phyloP scores from a whole-genome alignment of 345 rosid species.

The Gossypium stocksii region DNA sequence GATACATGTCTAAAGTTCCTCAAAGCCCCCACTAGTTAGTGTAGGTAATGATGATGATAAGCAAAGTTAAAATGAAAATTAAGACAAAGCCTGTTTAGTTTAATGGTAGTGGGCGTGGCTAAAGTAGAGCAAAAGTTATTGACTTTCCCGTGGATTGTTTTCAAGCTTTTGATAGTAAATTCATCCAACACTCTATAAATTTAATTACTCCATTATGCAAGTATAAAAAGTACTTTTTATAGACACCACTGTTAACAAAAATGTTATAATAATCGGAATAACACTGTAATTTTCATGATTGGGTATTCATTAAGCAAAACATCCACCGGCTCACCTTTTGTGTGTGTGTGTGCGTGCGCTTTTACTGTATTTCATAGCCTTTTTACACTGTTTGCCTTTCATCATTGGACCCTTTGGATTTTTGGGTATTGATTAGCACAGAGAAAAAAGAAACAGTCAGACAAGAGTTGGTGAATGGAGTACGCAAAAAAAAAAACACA shows the following conservation, averaged over 20 bases:
- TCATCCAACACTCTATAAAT: conserved; percentile 2
- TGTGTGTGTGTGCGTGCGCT: neutral
- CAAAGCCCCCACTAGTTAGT: conserved; percentile 9
- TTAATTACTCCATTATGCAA: conserved; percentile 7
- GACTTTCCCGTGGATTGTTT: conserved; percentile 9
- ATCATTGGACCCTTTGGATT: conserved; percentile 2
- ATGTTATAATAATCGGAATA: neutral
- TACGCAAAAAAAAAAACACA: neutral
- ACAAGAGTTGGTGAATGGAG: neutral
- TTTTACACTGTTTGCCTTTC: neutral
- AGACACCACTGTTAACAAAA: neutral
- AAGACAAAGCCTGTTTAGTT: neutral
- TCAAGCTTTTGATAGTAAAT: conserved; percentile 8
- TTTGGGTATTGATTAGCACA: neutral
- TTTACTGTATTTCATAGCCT: neutral
- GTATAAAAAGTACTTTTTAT: neutral
- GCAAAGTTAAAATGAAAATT: neutral
- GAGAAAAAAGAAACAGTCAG: neutral
- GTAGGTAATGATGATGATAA: conserved; percentile 17
- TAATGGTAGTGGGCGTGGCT: neutral
- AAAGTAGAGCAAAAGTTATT: conserved; percentile 15
- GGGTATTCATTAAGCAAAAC: conserved; percentile 1
- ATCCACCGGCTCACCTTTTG: neutral
- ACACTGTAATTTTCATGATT: conserved; percentile 8
- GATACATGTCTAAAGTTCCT: conserved; percentile 5